phyloP scores from a whole-genome alignment of 495 filamentous ascomycete species.

The Pseudevernia furfuracea region DNA sequence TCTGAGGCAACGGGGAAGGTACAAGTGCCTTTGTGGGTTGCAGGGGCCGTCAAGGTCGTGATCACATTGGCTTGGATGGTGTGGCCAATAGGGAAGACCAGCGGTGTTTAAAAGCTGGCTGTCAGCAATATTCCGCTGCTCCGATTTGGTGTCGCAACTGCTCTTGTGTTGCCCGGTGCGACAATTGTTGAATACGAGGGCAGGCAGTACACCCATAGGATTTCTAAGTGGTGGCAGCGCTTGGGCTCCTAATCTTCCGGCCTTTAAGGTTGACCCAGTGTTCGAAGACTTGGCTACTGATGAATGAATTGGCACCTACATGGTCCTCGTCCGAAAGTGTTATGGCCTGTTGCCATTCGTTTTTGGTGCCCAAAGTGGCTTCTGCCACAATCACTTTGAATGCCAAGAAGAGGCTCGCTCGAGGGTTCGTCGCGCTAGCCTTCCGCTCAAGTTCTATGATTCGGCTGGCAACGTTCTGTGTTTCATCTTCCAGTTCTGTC shows the following conservation, averaged over 20 bases:
- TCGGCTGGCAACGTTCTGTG: conserved; percentile 8
- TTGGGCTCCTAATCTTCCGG: neutral
- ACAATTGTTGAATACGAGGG: too few species aligned
- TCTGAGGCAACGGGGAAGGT: too few species aligned
- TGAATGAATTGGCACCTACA: neutral
- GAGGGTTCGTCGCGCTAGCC: conserved; percentile 6
- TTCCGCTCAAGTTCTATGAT: conserved; percentile 8
- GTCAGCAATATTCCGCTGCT: too few species aligned
- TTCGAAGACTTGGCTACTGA: neutral
- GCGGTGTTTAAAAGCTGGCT: too few species aligned
- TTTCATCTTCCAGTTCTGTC: conserved; percentile 9
- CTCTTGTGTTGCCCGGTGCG: too few species aligned
- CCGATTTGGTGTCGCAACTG: too few species aligned
- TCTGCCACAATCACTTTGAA: conserved; percentile 10
- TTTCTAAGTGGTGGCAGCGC: neutral
- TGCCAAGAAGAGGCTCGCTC: conserved; percentile 17
- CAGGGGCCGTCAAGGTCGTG: too few species aligned
- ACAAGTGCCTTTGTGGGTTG: too few species aligned
- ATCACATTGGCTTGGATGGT: too few species aligned
- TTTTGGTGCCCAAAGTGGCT: conserved; percentile 8
- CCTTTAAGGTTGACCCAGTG: neutral
- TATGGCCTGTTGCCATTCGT: conserved; percentile 8
- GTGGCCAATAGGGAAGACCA: too few species aligned
- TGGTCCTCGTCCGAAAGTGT: neutral
- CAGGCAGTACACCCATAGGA: too few species aligned